phyloP scores from a whole-genome alignment of 129 eudicot genomes.

The Helianthus tuberosus region DNA sequence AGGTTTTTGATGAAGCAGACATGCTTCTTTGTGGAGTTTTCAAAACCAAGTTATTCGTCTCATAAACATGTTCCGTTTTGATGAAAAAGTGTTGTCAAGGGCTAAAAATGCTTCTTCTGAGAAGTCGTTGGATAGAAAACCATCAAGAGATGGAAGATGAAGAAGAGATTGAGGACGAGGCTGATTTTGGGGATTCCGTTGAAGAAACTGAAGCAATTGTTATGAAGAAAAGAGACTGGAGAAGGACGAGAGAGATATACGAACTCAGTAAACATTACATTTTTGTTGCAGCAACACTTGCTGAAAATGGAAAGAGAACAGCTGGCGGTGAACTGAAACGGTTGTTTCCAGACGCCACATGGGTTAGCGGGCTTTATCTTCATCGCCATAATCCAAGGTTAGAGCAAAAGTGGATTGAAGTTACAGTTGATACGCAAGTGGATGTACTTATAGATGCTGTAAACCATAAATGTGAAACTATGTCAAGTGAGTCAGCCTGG shows the following conservation, averaged over 20 bases:
- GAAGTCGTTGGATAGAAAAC: constrained; percentile 41
- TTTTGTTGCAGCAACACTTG: constrained; percentile 97
- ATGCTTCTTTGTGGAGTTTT: constrained; percentile 89
- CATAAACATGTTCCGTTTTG: constrained; percentile 92
- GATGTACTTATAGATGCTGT: constrained; percentile 80
- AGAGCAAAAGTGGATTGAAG: constrained; percentile 94
- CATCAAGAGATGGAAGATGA: constrained; percentile 41
- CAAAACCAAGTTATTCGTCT: constrained; percentile 97
- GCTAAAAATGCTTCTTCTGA: constrained; percentile 37
- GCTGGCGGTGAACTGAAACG: constrained; percentile 87
- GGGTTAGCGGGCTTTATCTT: constrained; percentile 96
- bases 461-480: constrained; percentile 34
- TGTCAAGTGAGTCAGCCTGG: constrained; percentile 61
- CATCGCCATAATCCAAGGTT: constrained; percentile 94
- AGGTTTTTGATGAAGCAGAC: constrained; percentile 99
- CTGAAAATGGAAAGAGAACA: constrained; percentile 85
- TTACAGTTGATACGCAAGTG: constrained; percentile 78
- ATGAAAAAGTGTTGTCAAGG: constrained; percentile 83
- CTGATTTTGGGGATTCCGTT: constrained; percentile 28
- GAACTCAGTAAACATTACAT: constrained; percentile 90
- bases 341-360: constrained; percentile 87
- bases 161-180: constrained; percentile 34
- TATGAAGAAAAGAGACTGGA: constrained; percentile 68
- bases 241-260: constrained; percentile 68
- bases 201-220: constrained; percentile 30